Conservation (phyloP, 1,284 basidiomycete species). For the Leccinum proliferum region DNA sequence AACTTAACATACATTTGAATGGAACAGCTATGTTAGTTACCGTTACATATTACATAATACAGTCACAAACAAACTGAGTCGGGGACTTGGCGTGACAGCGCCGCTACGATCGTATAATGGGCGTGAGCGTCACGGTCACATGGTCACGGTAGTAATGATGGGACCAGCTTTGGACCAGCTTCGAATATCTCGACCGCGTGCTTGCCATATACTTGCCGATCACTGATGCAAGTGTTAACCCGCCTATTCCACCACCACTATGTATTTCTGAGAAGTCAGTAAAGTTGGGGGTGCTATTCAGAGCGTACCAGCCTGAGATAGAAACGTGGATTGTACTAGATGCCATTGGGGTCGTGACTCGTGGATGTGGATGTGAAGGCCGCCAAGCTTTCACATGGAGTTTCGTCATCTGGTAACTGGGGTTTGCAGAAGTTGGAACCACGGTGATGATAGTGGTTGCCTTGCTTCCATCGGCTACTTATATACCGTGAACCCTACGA, state of each 20-base stretch:
- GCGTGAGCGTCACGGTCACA: no score
- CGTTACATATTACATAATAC: no score
- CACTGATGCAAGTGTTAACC: slow-evolving; percentile 30
- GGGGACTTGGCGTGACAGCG: no score
- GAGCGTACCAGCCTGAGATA: slow-evolving; percentile 9
- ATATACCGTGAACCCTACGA: no score
- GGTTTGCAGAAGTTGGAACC: background rate
- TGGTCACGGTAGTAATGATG: slow-evolving; percentile 23
- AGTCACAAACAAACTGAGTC: no score
- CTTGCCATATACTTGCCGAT: slow-evolving; percentile 21
- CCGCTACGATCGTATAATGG: no score
- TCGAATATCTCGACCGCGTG: slow-evolving; percentile 31
- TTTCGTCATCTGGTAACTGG: background rate
- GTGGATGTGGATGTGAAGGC: background rate
- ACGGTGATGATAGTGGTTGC: background rate
- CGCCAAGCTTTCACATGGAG: background rate
- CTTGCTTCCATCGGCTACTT: background rate
- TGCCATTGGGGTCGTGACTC: slow-evolving; percentile 2
- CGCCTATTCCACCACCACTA: slow-evolving; percentile 33
- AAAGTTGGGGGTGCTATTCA: background rate
- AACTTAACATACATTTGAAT: no score
- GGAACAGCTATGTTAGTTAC: no score
- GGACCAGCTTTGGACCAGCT: slow-evolving; percentile 24
- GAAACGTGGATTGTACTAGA: slow-evolving; percentile 7
- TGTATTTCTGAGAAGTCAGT: background rate